Base-by-base conservation (phyloP, 306 rosid species). In the Myrica gale region DNA sequence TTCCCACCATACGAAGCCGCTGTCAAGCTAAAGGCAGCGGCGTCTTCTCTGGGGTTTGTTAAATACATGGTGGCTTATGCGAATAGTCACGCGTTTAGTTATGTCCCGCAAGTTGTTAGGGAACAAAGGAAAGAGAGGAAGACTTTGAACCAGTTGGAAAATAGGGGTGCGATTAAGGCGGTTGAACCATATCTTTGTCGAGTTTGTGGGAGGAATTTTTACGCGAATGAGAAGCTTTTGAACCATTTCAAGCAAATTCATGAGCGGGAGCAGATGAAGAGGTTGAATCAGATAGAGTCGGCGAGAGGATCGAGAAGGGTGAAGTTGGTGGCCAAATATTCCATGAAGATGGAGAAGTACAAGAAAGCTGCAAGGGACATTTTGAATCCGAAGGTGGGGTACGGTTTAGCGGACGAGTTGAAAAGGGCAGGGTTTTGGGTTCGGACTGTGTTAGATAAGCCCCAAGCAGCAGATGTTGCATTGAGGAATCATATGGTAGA, bases 331-430 rank as follows among this genome's bases (percentile, higher is more conserved):
- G 92, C 83, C 0, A 90, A 86, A 89, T 94, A 90, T 82, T 86
- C 97, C 5, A 90, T 91, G 97, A 91, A 91, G 81, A 87, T 94
- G 91, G 92, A 94, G 17, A 94, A 91, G 88, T 90, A 87, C 61
- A 91, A 80, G 89, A 90, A 80, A 41, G 91, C 88, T 21, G 91
- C 81, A 3, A 82, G 90, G 76, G 88, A 76, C 68, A 23, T 91
- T 80, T 63, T 88, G 85, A 85, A 88, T 44, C 88, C 94, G 1
- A 87, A 84, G 71, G 88, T 74, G 39, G 96, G 94, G 23, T 78
- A 81, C 78, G 84, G 94, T 76, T 84, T 93, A 76, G 91, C 76
- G 0, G 88, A 86, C 72, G 96, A 90, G 88, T 61, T 91, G 26
- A 86, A 86, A 82, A 77, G 89, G 44, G 96, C 94, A 0, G 98